Evolutionary conservation across 176 grass and related monocot species (phyloP).

Genomic region (Zizania latifolia): DNA sequence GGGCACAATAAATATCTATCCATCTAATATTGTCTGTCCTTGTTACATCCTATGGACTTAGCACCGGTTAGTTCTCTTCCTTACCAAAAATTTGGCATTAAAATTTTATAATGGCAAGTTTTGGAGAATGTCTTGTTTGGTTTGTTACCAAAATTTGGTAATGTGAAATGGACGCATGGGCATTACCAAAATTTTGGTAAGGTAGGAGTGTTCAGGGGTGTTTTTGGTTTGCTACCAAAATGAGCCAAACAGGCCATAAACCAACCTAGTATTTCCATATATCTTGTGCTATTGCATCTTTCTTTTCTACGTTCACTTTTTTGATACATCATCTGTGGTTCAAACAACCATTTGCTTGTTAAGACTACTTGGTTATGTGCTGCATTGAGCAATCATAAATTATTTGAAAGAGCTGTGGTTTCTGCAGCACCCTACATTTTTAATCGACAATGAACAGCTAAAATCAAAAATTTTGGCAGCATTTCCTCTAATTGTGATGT

Average conservation of each 20-base stretch:
- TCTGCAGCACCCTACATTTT: constrained; percentile 13
- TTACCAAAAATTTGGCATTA: background rate
- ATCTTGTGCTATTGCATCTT: background rate
- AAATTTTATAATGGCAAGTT: background rate
- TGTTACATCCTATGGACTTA: background rate
- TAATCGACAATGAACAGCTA: too few relatives aligned
- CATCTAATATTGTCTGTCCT: background rate
- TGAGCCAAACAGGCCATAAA: background rate
- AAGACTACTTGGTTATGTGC: background rate
- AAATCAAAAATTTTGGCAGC: too few relatives aligned
- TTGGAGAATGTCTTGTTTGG: background rate
- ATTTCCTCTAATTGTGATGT: too few relatives aligned
- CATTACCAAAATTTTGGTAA: too few relatives aligned
- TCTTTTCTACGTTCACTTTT: background rate
- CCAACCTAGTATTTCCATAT: background rate
- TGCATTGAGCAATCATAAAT: background rate
- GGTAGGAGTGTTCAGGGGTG: too few relatives aligned
- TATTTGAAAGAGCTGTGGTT: background rate
- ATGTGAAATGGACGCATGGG: too few relatives aligned
- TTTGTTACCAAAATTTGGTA: background rate
- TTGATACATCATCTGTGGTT: background rate
- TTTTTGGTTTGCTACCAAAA: background rate
- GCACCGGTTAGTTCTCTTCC: background rate
- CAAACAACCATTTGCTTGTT: background rate
- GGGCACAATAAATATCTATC: background rate